Evolutionary conservation across 352 stramenopile species (phyloP).

Genomic region (Pythium chondricola): DNA sequence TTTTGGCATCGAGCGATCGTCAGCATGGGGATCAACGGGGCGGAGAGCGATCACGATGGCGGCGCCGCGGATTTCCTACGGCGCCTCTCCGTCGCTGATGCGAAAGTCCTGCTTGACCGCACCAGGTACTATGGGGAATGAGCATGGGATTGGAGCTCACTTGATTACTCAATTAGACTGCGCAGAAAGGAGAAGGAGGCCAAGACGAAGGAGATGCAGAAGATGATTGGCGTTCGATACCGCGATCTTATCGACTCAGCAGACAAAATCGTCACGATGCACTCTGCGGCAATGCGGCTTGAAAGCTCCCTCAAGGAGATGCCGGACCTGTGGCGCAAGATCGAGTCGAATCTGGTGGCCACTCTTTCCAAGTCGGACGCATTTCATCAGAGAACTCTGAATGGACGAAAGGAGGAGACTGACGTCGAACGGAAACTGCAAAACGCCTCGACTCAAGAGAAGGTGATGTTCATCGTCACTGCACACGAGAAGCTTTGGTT

Average conservation of each 20-base stretch:
- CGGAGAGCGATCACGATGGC: constrained; percentile 6
- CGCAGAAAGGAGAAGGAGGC: constrained; percentile 77
- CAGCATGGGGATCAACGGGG: constrained; percentile 15
- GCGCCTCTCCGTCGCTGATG: constrained; percentile 73
- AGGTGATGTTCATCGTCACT: constrained; percentile 47
- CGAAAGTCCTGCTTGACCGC: constrained; percentile 73
- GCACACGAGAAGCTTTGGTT: constrained; percentile 68
- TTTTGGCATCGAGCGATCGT: not conserved
- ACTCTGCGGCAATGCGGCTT: constrained; percentile 78
- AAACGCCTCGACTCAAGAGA: constrained; percentile 15
- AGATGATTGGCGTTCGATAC: constrained; percentile 91
- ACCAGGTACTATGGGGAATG: constrained; percentile 33
- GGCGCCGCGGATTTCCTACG: constrained; percentile 57
- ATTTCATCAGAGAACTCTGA: not conserved
- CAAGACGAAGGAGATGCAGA: constrained; percentile 89
- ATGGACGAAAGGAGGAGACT: constrained; percentile 1
- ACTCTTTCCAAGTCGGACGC: constrained; percentile 24
- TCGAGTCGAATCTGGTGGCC: constrained; percentile 35
- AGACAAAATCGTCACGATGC: constrained; percentile 91
- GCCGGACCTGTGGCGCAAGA: constrained; percentile 69
- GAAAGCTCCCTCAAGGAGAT: constrained; percentile 81
- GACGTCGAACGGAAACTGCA: not conserved
- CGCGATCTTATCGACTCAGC: constrained; percentile 91
- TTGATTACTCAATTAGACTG: no score
- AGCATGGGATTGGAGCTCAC: not conserved